phyloP scores from a whole-genome alignment of 2,329 filamentous ascomycete genomes.

The Talaromyces albobiverticillius region DNA sequence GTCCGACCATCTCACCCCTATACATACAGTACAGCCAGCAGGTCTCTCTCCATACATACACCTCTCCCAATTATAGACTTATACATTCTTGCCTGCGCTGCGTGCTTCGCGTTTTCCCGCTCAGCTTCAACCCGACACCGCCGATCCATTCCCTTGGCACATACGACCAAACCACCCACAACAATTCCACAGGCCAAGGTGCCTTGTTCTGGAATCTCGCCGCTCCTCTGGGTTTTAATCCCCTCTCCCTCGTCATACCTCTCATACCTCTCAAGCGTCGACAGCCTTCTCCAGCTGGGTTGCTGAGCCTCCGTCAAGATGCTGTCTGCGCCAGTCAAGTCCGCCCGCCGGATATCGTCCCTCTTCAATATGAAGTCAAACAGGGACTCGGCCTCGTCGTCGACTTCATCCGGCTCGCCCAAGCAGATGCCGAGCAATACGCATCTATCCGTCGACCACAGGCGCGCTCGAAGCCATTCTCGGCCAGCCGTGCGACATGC shows the following conservation, averaged over 20 bases:
- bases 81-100: neutral
- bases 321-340: slow-evolving; percentile 42
- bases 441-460: slow-evolving; percentile 18
- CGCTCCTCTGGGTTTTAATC: neutral
- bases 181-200: slow-evolving; percentile 9
- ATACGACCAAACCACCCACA: slow-evolving; percentile 7
- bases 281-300: neutral
- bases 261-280: neutral
- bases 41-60: too few relatives aligned
- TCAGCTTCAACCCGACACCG: neutral
- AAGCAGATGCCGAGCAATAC: slow-evolving; percentile 18
- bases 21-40: too few relatives aligned
- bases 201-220: slow-evolving; percentile 1
- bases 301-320: slow-evolving; percentile 22
- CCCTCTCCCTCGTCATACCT: slow-evolving; percentile 1
- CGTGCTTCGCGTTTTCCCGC: neutral
- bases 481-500: slow-evolving; percentile 30
- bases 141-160: slow-evolving; percentile 18
- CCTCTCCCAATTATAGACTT: too few relatives aligned
- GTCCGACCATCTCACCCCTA: neutral
- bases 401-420: slow-evolving; percentile 28
- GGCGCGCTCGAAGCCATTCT: slow-evolving; percentile 27
- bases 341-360: slow-evolving; percentile 45
- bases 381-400: slow-evolving; percentile 27
- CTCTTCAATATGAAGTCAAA: slow-evolving; percentile 40